Evolutionary conservation across 192 early-diverging fungal genomes (phyloP), one percentile per base, ranked within the genome.

Genomic region (Backusella tarrabulga): DNA sequence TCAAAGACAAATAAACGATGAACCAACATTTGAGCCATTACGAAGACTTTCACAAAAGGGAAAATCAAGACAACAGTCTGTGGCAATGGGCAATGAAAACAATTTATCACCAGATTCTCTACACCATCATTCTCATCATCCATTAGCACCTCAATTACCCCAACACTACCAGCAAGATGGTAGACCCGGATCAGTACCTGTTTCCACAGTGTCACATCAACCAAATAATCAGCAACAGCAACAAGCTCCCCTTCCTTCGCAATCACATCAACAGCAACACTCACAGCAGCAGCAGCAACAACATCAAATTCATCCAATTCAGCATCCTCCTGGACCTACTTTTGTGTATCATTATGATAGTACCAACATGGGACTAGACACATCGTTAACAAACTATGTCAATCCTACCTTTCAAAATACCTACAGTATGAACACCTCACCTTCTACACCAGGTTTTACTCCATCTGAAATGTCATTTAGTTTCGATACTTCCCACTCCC

Each of bases 291-390:
- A 50, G 0, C 46, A 50, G 5, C 54, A 63, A 14, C 11, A 23
- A 29, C 56, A 63, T 63, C 56, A 63, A 29, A 63, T 63, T 63
- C 56, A 63, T 63, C 21, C 70, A 46, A 44, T 41, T 29, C 34
- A 35, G 12, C 34, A 38, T 29, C 34, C 56, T 63, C 21, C 56
- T 5, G 56, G 56, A 63, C 26, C 56, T 32, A 34, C 66, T 21
- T 75, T 75, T 68, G 74, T 75, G 1, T 75, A 75, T 67, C 72
- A 44, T 1, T 75, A 75, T 34, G 74, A 75, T 6, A 68, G 32
- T 23, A 6, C 35, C 6, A 41, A 32, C 19, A 67, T 63, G 56
- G 26, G 66, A 21, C 3, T 75, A 15, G 66, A 21, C 26, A 42
- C 66, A 15, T 66, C 74, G 34, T n/a, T 75, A 29, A 63, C 56